Conservation (phyloP, 345 rosid genomes). For the Kernera saxatilis region DNA sequence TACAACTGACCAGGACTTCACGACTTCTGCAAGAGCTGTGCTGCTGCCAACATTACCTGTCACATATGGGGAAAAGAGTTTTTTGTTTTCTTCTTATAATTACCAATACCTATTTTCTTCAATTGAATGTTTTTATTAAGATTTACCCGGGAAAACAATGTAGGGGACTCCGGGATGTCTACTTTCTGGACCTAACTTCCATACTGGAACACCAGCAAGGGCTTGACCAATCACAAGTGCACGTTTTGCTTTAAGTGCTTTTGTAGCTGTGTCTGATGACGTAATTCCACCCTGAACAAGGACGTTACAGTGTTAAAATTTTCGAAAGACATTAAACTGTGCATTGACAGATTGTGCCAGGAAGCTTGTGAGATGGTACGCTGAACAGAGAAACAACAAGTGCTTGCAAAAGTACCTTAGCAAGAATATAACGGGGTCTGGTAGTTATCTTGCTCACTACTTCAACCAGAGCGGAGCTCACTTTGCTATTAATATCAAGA, state of each 20-base stretch:
- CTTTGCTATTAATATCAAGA: constrained; percentile 88
- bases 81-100: neutral
- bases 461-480: constrained; percentile 96
- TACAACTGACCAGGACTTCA: constrained; percentile 81
- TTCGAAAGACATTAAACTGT: neutral
- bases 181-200: constrained; percentile 97
- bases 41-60: constrained; percentile 86
- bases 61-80: neutral
- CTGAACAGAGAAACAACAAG: constrained; percentile 14
- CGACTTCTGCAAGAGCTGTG: constrained; percentile 76
- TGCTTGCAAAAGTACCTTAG: constrained; percentile 54
- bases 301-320: neutral
- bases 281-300: constrained; percentile 87
- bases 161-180: constrained; percentile 97
- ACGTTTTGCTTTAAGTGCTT: constrained; percentile 83
- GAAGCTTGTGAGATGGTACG: neutral
- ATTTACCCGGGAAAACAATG: constrained; percentile 91
- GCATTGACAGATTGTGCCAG: neutral
- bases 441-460: constrained; percentile 66
- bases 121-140: neutral
- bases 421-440: constrained; percentile 93
- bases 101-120: neutral
- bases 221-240: constrained; percentile 94
- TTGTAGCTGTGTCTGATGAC: constrained; percentile 96
- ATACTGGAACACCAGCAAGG: constrained; percentile 89